phyloP scores from a whole-genome alignment of 192 early-diverging fungal species.

The Dissophora globulifera region DNA sequence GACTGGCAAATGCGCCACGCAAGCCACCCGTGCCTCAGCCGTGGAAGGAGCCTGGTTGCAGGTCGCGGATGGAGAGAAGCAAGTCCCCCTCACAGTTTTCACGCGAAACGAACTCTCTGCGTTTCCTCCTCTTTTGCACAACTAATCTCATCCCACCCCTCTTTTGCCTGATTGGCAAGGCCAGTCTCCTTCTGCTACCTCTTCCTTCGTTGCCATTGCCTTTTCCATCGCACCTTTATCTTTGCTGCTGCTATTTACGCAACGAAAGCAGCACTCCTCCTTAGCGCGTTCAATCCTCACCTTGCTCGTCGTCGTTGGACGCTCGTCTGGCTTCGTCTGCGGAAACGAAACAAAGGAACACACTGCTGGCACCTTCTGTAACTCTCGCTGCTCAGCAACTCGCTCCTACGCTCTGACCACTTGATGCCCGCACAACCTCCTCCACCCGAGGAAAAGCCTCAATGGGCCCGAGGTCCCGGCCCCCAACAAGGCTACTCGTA shows the following conservation, averaged over 20 bases:
- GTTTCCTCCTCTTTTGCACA: not conserved
- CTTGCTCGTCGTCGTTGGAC: too few relatives aligned
- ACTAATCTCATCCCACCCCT: not conserved
- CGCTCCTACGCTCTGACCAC: slow-evolving; percentile 4
- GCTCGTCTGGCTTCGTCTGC: too few relatives aligned
- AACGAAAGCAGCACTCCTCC: not conserved
- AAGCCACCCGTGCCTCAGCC: too few relatives aligned
- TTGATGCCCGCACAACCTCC: slow-evolving; percentile 47
- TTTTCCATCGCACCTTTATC: not conserved
- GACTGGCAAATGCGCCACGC: too few relatives aligned
- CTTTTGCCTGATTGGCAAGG: not conserved
- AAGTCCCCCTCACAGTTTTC: too few relatives aligned
- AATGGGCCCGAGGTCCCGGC: slow-evolving; percentile 45
- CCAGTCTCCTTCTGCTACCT: not conserved
- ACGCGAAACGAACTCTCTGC: not conserved
- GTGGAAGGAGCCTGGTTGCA: too few relatives aligned
- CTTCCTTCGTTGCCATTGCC: not conserved
- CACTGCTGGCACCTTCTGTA: not conserved
- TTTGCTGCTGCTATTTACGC: too few relatives aligned
- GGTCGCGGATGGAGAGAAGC: too few relatives aligned
- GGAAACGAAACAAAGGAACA: too few relatives aligned
- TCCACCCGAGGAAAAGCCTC: slow-evolving; percentile 46
- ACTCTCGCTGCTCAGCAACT: not conserved
- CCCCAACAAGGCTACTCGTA: slow-evolving; percentile 54
- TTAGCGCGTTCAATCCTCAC: slow-evolving; percentile 1